Evolutionary conservation across 1,139 yeast genomes (phyloP).

Genomic region (Geotrichum citri-aurantii): DNA sequence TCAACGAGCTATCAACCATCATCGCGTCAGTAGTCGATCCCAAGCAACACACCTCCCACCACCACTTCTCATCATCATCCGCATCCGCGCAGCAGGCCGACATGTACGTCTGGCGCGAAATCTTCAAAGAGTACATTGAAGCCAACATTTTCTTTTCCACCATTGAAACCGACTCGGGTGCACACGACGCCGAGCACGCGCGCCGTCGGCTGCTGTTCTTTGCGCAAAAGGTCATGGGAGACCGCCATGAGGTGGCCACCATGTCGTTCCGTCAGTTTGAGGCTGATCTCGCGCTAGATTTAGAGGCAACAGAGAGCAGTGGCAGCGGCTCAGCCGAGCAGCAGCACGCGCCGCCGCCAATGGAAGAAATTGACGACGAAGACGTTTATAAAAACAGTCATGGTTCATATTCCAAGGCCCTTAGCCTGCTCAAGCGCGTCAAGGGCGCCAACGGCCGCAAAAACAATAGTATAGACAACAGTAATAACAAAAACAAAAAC

Average conservation of each 20-base stretch:
- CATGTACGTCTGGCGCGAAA: constrained; percentile 64
- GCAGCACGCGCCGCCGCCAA: background rate
- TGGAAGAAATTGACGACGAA: background rate
- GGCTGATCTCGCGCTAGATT: background rate
- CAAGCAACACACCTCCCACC: constrained; percentile 18
- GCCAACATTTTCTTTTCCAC: constrained; percentile 60
- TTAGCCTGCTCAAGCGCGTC: background rate
- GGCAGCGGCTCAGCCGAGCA: background rate
- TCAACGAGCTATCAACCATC: constrained; percentile 41
- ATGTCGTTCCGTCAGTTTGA: constrained; percentile 13
- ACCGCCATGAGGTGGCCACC: constrained; percentile 6
- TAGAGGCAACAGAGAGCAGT: background rate
- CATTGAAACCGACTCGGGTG: constrained; percentile 46
- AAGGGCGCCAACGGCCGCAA: background rate
- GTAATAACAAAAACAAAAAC: background rate
- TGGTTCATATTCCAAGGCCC: constrained; percentile 8
- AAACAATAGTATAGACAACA: background rate
- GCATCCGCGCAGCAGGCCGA: constrained; percentile 44
- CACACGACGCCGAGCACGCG: constrained; percentile 38
- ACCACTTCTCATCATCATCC: background rate
- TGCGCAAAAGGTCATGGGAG: constrained; percentile 31
- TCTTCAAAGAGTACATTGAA: constrained; percentile 60
- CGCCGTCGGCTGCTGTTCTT: constrained; percentile 40
- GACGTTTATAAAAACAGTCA: background rate
- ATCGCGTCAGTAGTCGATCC: constrained; percentile 43